Evolutionary conservation across 202 grass and related monocot genomes (phyloP).

Genomic region (Setaria italica): DNA sequence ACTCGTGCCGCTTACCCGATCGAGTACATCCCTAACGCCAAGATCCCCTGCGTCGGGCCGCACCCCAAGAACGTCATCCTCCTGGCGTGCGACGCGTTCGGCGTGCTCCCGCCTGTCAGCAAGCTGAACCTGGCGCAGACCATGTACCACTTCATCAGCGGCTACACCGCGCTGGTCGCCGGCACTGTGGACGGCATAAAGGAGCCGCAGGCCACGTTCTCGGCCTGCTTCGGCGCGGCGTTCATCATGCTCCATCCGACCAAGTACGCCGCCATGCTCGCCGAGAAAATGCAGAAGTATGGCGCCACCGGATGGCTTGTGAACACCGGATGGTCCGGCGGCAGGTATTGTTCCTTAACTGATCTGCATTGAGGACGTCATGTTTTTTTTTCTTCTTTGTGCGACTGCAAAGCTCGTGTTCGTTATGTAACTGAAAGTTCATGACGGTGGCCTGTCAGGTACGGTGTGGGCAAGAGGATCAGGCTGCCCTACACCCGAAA

Average conservation of each 20-base stretch:
- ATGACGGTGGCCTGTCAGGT: conserved; percentile 48
- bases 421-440: not conserved
- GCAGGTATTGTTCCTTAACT: conserved; percentile 57
- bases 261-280: conserved; percentile 96
- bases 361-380: not conserved
- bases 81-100: conserved; percentile 94
- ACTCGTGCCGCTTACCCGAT: conserved; percentile 96
- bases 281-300: conserved; percentile 97
- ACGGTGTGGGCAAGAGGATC: conserved; percentile 95
- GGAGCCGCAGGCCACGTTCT: conserved; percentile 97
- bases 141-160: conserved; percentile 99
- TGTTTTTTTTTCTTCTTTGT: not conserved
- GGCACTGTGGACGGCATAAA: conserved; percentile 97
- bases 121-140: conserved; percentile 96
- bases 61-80: conserved; percentile 99
- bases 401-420: not conserved
- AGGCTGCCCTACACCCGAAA: conserved; percentile 88
- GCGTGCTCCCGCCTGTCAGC: conserved; percentile 96
- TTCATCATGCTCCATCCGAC: conserved; percentile 99
- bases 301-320: conserved; percentile 98
- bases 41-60: conserved; percentile 87
- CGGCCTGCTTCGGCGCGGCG: conserved; percentile 95
- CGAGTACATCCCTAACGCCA: conserved; percentile 94
- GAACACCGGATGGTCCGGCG: conserved; percentile 98
- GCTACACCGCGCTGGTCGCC: conserved; percentile 97